Conservation (phyloP, 805 yeast genomes). For the Monosporozyma unispora region DNA sequence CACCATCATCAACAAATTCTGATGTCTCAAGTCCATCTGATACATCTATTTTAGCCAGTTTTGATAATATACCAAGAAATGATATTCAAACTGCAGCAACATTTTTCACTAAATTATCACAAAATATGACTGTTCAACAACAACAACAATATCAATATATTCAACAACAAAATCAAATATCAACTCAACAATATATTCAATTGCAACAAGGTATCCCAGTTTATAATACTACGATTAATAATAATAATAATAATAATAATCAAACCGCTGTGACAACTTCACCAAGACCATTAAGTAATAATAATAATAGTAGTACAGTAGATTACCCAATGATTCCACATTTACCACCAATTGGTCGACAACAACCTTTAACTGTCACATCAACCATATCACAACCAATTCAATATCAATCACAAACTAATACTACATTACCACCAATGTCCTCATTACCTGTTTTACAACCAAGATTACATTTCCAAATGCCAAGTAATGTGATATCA, state of each 20-base stretch:
- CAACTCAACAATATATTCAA: not conserved
- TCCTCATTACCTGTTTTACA: slow-evolving; percentile 12
- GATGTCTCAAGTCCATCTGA: not conserved
- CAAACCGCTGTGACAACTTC: too few species aligned
- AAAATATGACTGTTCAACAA: slow-evolving; percentile 5
- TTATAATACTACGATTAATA: not conserved
- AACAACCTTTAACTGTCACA: not conserved
- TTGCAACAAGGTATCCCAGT: not conserved
- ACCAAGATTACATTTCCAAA: slow-evolving; percentile 5
- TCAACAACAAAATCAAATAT: not conserved
- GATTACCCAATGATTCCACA: slow-evolving; percentile 6
- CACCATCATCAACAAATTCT: not conserved
- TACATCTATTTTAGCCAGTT: not conserved
- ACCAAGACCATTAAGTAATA: too few species aligned
- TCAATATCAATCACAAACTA: not conserved
- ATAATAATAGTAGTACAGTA: not conserved
- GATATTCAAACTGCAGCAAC: slow-evolving; percentile 3
- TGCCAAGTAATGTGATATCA: not conserved
- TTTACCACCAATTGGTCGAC: slow-evolving; percentile 5
- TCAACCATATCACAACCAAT: not conserved
- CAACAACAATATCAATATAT: not conserved
- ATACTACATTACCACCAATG: slow-evolving; percentile 11
- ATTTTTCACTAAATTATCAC: slow-evolving; percentile 7
- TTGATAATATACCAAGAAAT: slow-evolving; percentile 4
- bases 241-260: not conserved